Evolutionary conservation across 768 basidiomycete genomes (phyloP).

Genomic region (Lentinula aciculospora): DNA sequence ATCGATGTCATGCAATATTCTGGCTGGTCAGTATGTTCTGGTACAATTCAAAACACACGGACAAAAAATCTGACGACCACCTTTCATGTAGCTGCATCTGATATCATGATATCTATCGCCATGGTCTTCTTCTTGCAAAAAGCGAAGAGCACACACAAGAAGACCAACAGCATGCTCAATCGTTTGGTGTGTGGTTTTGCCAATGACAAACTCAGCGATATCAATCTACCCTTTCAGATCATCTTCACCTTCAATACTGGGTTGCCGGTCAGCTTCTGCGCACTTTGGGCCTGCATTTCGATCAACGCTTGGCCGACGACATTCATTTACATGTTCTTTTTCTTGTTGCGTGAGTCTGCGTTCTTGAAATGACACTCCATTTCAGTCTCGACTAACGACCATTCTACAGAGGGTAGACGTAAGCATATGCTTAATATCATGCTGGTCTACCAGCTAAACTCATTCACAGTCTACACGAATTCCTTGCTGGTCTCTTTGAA

Average conservation of each 20-base stretch:
- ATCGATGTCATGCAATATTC: slow-evolving; percentile 12
- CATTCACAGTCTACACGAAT: slow-evolving; percentile 5
- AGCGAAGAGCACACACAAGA: slow-evolving; percentile 7
- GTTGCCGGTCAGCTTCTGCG: slow-evolving; percentile 6
- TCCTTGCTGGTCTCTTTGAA: slow-evolving; percentile 4
- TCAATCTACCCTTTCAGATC: background rate
- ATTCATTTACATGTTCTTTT: slow-evolving; percentile 7
- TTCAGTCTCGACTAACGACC: too few species aligned
- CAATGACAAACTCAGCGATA: background rate
- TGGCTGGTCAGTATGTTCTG: background rate
- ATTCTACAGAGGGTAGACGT: background rate
- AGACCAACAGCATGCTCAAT: slow-evolving; percentile 12
- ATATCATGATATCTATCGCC: slow-evolving; percentile 7
- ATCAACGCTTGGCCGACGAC: slow-evolving; percentile 6
- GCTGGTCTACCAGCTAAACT: background rate
- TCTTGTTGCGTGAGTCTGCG: background rate
- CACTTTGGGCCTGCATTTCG: slow-evolving; percentile 5
- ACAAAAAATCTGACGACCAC: background rate
- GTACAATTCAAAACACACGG: too few species aligned
- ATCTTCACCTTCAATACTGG: slow-evolving; percentile 5
- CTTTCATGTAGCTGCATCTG: background rate
- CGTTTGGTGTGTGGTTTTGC: slow-evolving; percentile 5
- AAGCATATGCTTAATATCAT: background rate
- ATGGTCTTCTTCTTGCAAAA: slow-evolving; percentile 10
- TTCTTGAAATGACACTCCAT: too few species aligned